Evolutionary conservation across 495 filamentous ascomycete species (phyloP), one percentile per base, ranked within the genome.

Genomic region (Margaritispora aquatica): DNA sequence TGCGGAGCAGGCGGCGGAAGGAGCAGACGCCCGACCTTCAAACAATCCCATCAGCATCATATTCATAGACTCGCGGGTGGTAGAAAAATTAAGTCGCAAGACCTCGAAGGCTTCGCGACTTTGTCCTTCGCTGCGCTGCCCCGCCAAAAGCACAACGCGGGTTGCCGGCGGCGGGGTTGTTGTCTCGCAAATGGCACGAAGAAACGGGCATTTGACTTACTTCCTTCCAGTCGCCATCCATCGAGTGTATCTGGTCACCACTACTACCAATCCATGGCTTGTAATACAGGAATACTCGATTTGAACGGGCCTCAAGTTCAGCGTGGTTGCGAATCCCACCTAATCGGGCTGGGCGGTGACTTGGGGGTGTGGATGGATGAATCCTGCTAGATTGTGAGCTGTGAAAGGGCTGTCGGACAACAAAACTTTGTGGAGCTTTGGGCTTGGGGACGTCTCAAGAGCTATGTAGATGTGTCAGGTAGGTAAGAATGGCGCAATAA

Each of bases 21-120:
- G 61, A 80, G 77, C 70, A 89, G 79, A 68, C 87, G 82, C 73
- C 82, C 81, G 70, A 92, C 76, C 84, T 93, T 74, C n/a, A 26
- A 24, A 41, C 20, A n/a, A n/a, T 55, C 3, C 57, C 38, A 47
- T 63, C 27, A 61, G 58, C 58, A 67, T 51, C 22, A 2, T 44
- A n/a, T 44, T 44, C 38, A 17, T 44, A n/a, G 7, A n/a, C n/a
- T n/a, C n/a, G 7, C 26, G 29, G 47, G 17, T 48, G 31, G 20
- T 5, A 59, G 19, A 23, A 29, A 55, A 55, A 19, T 15, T 34
- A 8, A 20, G 11, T 31, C 4, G 11, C 19, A 34, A 24, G 24
- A 17, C 49, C 26, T 52, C 44, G 41, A 44, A 56, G 52, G 49
- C 38, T 44, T 8, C 38, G 4, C 24, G 21, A 27, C n/a, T n/a